These are phyloP conservation scores for Castanea sativa DNA, from an alignment of 306 rosid genomes.

Conservation along the genomic window DNA sequence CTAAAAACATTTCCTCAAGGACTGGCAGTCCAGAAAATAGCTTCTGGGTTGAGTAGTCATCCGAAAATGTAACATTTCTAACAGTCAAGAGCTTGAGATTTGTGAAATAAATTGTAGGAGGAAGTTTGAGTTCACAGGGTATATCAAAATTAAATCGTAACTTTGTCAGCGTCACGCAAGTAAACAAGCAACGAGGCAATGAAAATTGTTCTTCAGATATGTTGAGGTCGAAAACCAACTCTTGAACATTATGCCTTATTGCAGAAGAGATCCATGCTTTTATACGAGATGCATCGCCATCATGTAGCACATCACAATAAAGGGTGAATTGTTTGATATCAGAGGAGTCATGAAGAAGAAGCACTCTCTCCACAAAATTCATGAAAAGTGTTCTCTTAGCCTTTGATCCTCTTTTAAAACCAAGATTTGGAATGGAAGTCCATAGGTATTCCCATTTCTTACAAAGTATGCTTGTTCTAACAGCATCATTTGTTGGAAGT, in stretches of 20 bases:
- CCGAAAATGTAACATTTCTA: not conserved
- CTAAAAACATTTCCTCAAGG: not conserved
- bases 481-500: not conserved
- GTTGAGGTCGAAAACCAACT: rapidly evolving
- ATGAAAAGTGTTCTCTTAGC: not conserved
- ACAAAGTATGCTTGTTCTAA: not conserved
- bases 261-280: not conserved
- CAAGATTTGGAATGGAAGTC: not conserved
- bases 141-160: not conserved
- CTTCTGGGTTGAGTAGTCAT: not conserved
- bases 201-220: not conserved
- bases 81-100: not conserved
- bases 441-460: not conserved
- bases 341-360: not conserved
- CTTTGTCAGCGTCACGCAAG: not conserved
- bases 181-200: not conserved
- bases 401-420: not conserved
- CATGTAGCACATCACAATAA: not conserved
- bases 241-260: not conserved
- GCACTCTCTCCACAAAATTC: not conserved
- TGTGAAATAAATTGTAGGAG: not conserved
- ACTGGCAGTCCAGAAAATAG: not conserved
- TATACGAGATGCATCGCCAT: not conserved
- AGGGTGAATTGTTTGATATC: not conserved
- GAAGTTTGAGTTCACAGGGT: not conserved